Evolutionary conservation across 345 rosid genomes (phyloP).

Genomic region (Syzygium aromaticum): DNA sequence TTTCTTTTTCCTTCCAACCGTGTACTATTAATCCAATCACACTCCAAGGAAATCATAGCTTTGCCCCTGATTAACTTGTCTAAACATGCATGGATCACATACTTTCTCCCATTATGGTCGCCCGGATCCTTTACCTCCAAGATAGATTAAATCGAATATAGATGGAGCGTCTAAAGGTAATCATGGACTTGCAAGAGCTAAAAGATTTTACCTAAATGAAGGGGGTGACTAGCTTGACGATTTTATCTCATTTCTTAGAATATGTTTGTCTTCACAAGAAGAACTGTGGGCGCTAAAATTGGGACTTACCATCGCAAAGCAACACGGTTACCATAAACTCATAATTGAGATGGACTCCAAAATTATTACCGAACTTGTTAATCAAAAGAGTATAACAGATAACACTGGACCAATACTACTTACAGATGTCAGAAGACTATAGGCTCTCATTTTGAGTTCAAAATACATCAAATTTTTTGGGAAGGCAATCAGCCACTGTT

Average conservation of each 20-base stretch:
- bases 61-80: too few relatives aligned
- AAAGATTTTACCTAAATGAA: accelerated
- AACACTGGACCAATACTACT: neutral
- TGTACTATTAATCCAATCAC: neutral
- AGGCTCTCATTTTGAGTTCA: neutral
- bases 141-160: neutral
- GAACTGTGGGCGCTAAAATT: neutral
- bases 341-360: neutral
- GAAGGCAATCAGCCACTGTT: neutral
- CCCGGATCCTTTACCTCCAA: accelerated
- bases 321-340: neutral
- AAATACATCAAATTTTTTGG: accelerated
- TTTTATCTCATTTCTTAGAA: neutral
- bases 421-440: neutral
- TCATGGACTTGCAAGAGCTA: accelerated
- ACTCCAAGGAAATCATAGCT: neutral
- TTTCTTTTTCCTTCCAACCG: too few relatives aligned
- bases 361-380: neutral
- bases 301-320: neutral
- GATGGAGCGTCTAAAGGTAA: neutral
- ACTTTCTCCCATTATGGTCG: neutral
- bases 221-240: neutral
- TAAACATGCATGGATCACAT: neutral
- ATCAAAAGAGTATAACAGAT: neutral
- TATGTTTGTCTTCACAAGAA: neutral